These are phyloP conservation scores for Paraconiothyrium sp. DNA, from an alignment of 2,329 filamentous ascomycete genomes.

Conservation along the genomic window DNA sequence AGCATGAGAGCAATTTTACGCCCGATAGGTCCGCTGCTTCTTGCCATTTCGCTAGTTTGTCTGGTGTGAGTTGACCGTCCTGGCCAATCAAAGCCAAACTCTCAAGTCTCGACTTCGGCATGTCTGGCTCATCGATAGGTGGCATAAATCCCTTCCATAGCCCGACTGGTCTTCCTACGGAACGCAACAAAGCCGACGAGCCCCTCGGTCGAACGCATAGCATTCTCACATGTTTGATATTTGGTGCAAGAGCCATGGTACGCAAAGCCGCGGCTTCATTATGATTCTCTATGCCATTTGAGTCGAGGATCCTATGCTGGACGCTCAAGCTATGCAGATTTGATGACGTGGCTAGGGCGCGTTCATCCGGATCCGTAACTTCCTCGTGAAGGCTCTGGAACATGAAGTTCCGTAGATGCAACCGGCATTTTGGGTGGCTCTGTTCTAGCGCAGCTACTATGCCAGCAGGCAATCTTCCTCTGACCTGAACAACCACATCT, in stretches of 20 bases:
- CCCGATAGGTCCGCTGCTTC: background rate
- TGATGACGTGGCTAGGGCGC: background rate
- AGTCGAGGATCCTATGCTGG: too few species aligned
- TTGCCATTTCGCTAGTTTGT: background rate
- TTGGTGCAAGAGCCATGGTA: slow-evolving; percentile 1
- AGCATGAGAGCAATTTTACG: background rate
- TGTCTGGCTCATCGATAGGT: slow-evolving; percentile 1
- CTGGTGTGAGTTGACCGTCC: background rate
- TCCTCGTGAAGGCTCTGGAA: background rate
- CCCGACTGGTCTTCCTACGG: background rate
- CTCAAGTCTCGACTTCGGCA: background rate
- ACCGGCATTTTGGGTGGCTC: background rate
- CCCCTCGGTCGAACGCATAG: background rate
- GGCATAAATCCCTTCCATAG: slow-evolving; percentile 1
- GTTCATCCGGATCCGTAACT: background rate
- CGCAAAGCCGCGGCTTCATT: slow-evolving; percentile 1
- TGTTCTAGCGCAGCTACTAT: background rate
- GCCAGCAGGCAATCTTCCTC: background rate
- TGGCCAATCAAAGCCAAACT: background rate
- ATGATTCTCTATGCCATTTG: too few species aligned
- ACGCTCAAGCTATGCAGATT: background rate
- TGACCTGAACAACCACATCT: background rate
- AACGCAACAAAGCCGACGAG: background rate
- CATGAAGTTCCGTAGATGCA: background rate
- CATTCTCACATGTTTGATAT: background rate